Percentiles rank a stretch among this genome's conserved stretches.
Conservation (phyloP, 164 flowering plant species). For the Taxillus chinensis region DNA sequence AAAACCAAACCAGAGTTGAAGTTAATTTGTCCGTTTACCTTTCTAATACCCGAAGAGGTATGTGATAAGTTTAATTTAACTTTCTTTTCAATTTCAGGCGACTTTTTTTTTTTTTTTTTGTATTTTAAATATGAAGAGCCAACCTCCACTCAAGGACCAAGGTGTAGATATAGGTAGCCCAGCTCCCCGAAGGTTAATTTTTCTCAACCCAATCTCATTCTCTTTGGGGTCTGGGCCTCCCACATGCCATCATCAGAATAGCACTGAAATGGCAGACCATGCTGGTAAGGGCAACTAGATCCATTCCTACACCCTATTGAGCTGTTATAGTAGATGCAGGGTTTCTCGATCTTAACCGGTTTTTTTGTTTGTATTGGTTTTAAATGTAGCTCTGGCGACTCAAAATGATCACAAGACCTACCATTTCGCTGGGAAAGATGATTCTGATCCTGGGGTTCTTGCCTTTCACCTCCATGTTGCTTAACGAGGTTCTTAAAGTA, state of each 20-base stretch:
- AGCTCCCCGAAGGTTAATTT: too few species aligned
- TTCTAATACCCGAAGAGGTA: too few species aligned
- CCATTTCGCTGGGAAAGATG: background rate
- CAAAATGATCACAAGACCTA: background rate
- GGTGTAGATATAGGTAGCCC: too few species aligned
- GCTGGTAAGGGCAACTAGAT: constrained; percentile 21
- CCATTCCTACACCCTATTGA: constrained; percentile 31
- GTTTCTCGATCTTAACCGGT: constrained; percentile 12
- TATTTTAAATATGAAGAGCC: too few species aligned
- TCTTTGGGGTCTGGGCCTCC: background rate
- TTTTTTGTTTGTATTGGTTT: constrained; percentile 8
- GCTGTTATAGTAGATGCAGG: constrained; percentile 26
- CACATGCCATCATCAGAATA: background rate
- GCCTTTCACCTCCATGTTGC: constrained; percentile 30
- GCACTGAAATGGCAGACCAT: constrained; percentile 5
- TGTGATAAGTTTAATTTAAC: too few species aligned
- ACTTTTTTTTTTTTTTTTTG: too few species aligned
- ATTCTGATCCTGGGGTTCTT: background rate
- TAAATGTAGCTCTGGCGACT: background rate
- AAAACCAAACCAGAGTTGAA: too few species aligned
- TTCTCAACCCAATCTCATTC: background rate
- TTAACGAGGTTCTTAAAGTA: constrained; percentile 31
- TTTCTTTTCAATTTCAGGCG: too few species aligned
- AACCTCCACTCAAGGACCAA: too few species aligned
- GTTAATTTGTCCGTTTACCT: too few species aligned